phyloP scores from a whole-genome alignment of 129 eudicot genomes.

The Erigeron canadensis region DNA sequence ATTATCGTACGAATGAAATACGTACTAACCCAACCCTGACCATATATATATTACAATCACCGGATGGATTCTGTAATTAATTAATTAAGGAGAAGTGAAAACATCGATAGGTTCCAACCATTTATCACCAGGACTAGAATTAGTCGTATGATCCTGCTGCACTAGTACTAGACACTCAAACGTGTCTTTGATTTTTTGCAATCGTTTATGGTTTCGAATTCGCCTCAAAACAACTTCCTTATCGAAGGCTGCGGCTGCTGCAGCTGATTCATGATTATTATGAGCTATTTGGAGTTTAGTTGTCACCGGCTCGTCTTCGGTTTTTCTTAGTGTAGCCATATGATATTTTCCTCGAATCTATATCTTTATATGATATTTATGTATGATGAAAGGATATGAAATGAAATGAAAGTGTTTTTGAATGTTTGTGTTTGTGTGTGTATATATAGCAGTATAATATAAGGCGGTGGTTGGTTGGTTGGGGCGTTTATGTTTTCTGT shows the following conservation, averaged over 20 bases:
- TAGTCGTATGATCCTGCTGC: not conserved
- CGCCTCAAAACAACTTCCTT: not conserved
- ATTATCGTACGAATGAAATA: too few species aligned
- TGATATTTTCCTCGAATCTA: not conserved
- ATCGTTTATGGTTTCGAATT: not conserved
- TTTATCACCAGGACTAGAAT: not conserved
- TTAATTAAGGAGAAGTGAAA: not conserved
- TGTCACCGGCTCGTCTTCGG: not conserved
- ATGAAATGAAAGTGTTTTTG: not conserved
- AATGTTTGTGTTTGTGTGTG: not conserved
- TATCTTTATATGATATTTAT: not conserved
- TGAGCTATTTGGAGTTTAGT: not conserved
- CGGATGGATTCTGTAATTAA: not conserved
- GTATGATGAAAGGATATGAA: not conserved
- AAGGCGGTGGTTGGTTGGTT: not conserved
- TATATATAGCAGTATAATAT: not conserved
- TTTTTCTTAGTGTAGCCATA: too few species aligned
- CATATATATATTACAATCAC: too few species aligned
- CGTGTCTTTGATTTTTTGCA: not conserved
- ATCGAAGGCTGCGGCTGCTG: not conserved
- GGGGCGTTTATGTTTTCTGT: not conserved
- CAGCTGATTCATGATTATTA: not conserved
- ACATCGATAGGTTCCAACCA: not conserved
- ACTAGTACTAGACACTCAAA: slow-evolving; percentile 1
- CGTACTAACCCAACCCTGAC: too few species aligned